Percentiles rank a stretch among this genome's conserved stretches.
These are phyloP conservation scores for Cronartium quercuum DNA, from an alignment of 1,284 basidiomycete genomes.

Conservation along the genomic window DNA sequence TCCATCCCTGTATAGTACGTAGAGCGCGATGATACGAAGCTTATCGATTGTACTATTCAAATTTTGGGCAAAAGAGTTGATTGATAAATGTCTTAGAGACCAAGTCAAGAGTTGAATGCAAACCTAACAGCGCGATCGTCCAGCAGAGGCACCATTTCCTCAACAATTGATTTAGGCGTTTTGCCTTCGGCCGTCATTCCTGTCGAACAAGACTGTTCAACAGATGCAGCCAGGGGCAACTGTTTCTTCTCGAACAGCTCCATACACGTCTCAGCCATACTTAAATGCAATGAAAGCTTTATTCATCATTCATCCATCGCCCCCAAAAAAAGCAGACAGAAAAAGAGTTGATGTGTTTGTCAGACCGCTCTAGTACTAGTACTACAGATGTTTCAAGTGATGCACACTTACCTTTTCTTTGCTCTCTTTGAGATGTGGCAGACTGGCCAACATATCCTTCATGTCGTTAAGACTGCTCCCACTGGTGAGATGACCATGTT, in stretches of 20 bases:
- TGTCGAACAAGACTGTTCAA: constrained; percentile 84
- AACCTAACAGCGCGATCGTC: constrained; percentile 67
- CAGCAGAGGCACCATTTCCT: constrained; percentile 96
- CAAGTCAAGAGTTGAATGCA: not conserved
- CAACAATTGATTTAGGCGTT: constrained; percentile 81
- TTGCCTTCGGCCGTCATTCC: constrained; percentile 82
- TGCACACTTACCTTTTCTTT: constrained; percentile 61
- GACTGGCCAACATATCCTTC: constrained; percentile 94
- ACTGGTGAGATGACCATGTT: constrained; percentile 36
- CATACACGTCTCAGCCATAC: constrained; percentile 98
- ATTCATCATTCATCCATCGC: not conserved
- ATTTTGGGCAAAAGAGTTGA: not conserved
- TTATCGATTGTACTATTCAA: constrained; percentile 58
- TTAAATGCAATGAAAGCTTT: constrained; percentile 84
- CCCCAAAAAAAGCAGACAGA: not conserved
- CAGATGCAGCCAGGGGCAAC: constrained; percentile 73
- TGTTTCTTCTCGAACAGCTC: constrained; percentile 80
- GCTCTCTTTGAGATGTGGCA: constrained; percentile 92
- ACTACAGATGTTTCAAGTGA: too few relatives aligned
- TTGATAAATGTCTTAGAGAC: not conserved
- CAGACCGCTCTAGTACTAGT: too few relatives aligned
- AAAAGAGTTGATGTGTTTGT: not conserved
- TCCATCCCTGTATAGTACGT: constrained; percentile 91
- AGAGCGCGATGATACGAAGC: constrained; percentile 91
- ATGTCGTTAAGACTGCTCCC: constrained; percentile 88